Percentiles rank a stretch among this genome's conserved stretches.
phyloP scores from a whole-genome alignment of 176 grass and related monocot genomes.

The sorghum (Sorghum bicolor) region DNA sequence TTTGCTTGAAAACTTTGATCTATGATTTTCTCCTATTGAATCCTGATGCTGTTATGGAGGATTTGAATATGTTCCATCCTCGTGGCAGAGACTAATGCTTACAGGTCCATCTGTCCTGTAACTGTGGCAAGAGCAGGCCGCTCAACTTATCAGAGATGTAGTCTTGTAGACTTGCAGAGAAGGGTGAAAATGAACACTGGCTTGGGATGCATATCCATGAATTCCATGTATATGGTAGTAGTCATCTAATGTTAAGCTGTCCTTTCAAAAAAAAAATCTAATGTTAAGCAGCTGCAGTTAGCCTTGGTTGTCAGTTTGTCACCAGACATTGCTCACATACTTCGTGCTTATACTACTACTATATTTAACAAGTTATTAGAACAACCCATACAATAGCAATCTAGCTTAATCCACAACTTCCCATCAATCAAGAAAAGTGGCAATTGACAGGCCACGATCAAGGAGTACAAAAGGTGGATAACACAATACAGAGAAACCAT shows the following conservation, averaged over 20 bases:
- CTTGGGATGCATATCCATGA: neutral
- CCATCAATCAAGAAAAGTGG: neutral
- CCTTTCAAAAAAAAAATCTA: too few species aligned
- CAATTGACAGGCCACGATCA: neutral
- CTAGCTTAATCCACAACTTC: too few species aligned
- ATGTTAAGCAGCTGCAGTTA: neutral
- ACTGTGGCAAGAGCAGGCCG: too few species aligned
- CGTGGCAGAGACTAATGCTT: too few species aligned
- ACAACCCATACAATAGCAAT: too few species aligned
- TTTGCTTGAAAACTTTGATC: neutral
- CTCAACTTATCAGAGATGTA: too few species aligned
- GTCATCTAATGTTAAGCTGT: neutral
- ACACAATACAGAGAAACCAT: neutral
- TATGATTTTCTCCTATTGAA: neutral
- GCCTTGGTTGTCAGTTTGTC: neutral
- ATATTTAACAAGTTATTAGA: neutral
- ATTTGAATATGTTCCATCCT: too few species aligned
- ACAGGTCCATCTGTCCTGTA: too few species aligned
- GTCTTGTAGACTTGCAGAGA: neutral
- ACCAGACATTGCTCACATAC: neutral
- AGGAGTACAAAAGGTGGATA: neutral
- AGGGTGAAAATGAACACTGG: neutral
- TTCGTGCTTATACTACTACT: too few species aligned
- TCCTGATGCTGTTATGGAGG: neutral
- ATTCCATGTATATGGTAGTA: neutral